These are phyloP conservation scores for Coemansia sp. DNA, from an alignment of 192 early-diverging fungal genomes.

Conservation along the genomic window DNA sequence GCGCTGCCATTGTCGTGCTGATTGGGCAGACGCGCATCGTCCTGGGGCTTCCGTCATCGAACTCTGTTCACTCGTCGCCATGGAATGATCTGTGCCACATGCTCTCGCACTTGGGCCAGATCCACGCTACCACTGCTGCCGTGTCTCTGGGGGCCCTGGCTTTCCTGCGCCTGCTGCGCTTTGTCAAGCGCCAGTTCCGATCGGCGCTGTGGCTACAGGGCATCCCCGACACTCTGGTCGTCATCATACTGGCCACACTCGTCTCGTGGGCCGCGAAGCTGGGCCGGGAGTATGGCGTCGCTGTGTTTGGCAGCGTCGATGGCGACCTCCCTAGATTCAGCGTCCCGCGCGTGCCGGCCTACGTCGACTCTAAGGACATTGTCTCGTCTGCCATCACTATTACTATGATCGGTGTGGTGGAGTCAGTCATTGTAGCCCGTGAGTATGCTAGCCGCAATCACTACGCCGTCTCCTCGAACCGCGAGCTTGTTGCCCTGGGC, in stretches of 20 bases:
- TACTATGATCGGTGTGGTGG: constrained; percentile 96
- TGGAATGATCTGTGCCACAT: constrained; percentile 74
- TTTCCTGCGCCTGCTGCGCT: constrained; percentile 61
- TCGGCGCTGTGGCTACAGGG: constrained; percentile 60
- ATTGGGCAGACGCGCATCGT: constrained; percentile 83
- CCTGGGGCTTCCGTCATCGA: constrained; percentile 60
- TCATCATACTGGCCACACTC: constrained; percentile 73
- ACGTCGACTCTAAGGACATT: constrained; percentile 64
- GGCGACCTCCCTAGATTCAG: constrained; percentile 55
- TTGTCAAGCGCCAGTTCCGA: constrained; percentile 46
- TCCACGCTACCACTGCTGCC: constrained; percentile 67
- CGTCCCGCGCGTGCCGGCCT: constrained; percentile 61
- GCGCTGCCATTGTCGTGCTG: constrained; percentile 88
- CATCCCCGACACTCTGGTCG: constrained; percentile 88
- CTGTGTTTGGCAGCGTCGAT: constrained; percentile 76
- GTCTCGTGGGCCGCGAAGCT: constrained; percentile 61
- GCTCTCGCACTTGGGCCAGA: constrained; percentile 59
- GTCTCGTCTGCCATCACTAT: constrained; percentile 84
- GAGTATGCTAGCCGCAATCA: constrained; percentile 89
- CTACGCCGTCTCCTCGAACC: constrained; percentile 90
- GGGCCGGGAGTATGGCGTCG: constrained; percentile 62
- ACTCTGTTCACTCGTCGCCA: constrained; percentile 71
- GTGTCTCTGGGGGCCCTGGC: constrained; percentile 69
- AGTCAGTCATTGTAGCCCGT: constrained; percentile 92
- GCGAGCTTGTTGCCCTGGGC: constrained; percentile 95